Conservation (phyloP, 108 stramenopile species). For the Skeletonema costatum region DNA sequence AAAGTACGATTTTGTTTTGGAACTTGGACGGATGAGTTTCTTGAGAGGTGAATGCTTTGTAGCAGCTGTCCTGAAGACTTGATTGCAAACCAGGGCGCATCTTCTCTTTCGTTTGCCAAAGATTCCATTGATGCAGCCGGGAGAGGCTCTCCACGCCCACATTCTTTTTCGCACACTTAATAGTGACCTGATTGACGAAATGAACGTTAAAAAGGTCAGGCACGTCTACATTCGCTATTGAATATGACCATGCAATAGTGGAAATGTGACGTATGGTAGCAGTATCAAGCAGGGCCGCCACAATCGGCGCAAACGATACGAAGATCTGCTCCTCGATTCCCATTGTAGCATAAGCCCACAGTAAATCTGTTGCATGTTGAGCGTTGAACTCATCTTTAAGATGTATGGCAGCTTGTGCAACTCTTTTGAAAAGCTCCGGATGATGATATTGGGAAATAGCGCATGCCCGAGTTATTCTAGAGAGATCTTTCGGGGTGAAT, state of each 20-base stretch:
- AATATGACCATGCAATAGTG: constrained; percentile 46
- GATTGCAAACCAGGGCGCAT: not conserved
- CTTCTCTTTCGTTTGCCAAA: constrained; percentile 4
- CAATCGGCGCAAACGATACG: constrained; percentile 20
- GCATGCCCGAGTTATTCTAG: too few species aligned
- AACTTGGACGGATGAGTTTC: not conserved
- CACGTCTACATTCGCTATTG: constrained; percentile 29
- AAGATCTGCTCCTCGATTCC: constrained; percentile 27
- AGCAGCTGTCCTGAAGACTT: constrained; percentile 18
- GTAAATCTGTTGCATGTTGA: constrained; percentile 40
- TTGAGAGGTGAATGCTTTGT: constrained; percentile 4
- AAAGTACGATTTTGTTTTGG: constrained; percentile 2
- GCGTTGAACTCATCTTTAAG: constrained; percentile 22
- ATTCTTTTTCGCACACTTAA: constrained; percentile 16
- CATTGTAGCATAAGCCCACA: constrained; percentile 42
- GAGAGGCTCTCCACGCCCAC: not conserved
- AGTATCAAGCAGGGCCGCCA: constrained; percentile 11
- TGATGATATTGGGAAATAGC: not conserved
- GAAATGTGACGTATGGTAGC: constrained; percentile 35
- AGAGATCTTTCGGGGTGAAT: too few species aligned
- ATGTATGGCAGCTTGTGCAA: constrained; percentile 14
- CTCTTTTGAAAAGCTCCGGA: not conserved
- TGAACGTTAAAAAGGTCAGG: constrained; percentile 21
- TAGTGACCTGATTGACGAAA: constrained; percentile 5
- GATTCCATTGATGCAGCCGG: constrained; percentile 35